These are phyloP conservation scores for Fusarium nematophilum DNA, from an alignment of 2,329 filamentous ascomycete genomes.

Conservation along the genomic window DNA sequence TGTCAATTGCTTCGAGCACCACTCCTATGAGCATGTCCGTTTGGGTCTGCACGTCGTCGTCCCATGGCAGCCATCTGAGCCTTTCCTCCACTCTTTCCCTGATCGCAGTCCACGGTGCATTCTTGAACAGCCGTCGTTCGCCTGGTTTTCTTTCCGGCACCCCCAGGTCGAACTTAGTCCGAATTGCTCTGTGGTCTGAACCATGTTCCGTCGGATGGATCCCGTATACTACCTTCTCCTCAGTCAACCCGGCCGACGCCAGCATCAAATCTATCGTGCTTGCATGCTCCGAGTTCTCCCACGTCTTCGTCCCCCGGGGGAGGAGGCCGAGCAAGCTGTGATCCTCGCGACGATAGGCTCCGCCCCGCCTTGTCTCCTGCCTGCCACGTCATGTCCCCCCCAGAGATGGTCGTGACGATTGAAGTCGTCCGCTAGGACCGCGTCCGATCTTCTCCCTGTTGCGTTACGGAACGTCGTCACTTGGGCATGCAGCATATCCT, in stretches of 20 bases:
- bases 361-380: slow-evolving; percentile 49
- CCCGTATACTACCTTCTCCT: no score
- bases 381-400: slow-evolving; percentile 32
- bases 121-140: slow-evolving; percentile 41
- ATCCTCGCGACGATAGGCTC: slow-evolving; percentile 48
- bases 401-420: slow-evolving; percentile 31
- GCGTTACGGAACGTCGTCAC: no score
- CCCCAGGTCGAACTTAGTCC: slow-evolving; percentile 44
- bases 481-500: no score
- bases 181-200: slow-evolving; percentile 48
- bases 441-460: no score
- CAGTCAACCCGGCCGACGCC: slow-evolving; percentile 34
- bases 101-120: slow-evolving; percentile 27
- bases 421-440: no score
- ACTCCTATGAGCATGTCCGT: no score
- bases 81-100: slow-evolving; percentile 1
- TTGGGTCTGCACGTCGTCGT: no score
- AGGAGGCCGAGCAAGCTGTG: slow-evolving; percentile 48
- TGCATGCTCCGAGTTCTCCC: slow-evolving; percentile 38
- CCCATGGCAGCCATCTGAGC: no score
- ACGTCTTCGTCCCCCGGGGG: slow-evolving; percentile 50
- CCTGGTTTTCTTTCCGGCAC: slow-evolving; percentile 6
- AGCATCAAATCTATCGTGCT: slow-evolving; percentile 44
- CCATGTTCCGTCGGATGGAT: no score
- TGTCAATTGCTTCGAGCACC: no score